Base-by-base conservation (phyloP, 225 moss, liverwort and hornwort species). In the Anthoceros angustus region DNA sequence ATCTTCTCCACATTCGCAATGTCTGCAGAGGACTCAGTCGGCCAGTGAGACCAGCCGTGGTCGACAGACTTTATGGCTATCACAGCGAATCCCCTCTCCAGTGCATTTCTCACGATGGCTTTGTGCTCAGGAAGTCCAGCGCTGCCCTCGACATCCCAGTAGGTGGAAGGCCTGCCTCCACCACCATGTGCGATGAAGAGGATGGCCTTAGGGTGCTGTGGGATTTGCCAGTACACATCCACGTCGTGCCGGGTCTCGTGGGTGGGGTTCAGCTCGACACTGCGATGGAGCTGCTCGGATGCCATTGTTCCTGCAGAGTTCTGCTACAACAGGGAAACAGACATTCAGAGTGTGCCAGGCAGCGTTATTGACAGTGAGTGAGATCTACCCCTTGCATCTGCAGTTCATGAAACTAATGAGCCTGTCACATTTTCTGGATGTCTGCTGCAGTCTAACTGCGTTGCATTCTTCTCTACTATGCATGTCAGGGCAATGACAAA, bases 51-150 rank as follows among this genome's bases (percentile, higher is more conserved):
- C 77, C 77, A 77, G 39, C 63, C 48, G 14, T n/a, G 7, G 18
- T 41, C 23, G 8, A 67, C 70, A n/a, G 68, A 65, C 8, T 64
- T 65, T n/a, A 41, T 25, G 18, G 69, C 70, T 15, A 77, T 67
- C 43, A 76, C 72, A 12, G 76, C 76, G 66, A 60, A 76, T 10
- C 72, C 72, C n/a, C 48, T 25, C 25, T 72, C 69, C 43, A 76
- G 66, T 5, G 72, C 76, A 1, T 66, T 10, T 61, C 39, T 62
- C 25, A 66, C 66, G 11, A 67, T 15, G 10, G 66, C 26, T 39
- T 62, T 66, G 41, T 72, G 72, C 69, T 76, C 72, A 12, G 12
- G 14, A 12, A 48, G 14, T 12, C 46, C 46, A 18, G 12, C 2
- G 5, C 5, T 12, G 46, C 46, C 46, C 14, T 48, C 46, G 14